Percentiles rank a stretch among this genome's conserved stretches.
These are phyloP conservation scores for Phytophthora pistaciae DNA, from an alignment of 352 stramenopile genomes.

Conservation along the genomic window DNA sequence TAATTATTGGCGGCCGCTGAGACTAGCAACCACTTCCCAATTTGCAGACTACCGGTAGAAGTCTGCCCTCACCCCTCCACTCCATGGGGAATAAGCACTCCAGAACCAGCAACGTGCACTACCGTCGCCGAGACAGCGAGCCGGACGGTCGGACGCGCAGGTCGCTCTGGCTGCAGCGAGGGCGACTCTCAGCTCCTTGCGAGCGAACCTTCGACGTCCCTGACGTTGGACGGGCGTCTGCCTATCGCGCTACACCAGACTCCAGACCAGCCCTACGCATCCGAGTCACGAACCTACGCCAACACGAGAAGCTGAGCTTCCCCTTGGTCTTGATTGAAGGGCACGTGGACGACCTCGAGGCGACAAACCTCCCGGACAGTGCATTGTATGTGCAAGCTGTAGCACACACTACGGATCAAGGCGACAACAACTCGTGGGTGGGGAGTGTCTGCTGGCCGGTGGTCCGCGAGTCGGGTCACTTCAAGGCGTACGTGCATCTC, in stretches of 20 bases:
- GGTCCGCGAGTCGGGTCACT: conserved; percentile 21
- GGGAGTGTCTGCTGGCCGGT: conserved; percentile 24
- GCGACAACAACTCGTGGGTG: conserved; percentile 12
- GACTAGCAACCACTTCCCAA: conserved; percentile 5
- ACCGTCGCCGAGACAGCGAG: not conserved
- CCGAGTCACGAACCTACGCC: conserved; percentile 13
- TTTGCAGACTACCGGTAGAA: not conserved
- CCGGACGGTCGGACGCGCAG: not conserved
- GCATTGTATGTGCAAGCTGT: conserved; percentile 15
- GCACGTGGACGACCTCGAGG: conserved; percentile 10
- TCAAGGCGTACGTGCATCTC: conserved; percentile 26
- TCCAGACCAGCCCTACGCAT: conserved; percentile 2
- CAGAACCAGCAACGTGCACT: not conserved
- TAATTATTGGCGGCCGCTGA: not conserved
- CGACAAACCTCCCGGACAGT: conserved; percentile 7
- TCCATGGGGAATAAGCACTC: conserved; percentile 14
- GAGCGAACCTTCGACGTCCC: not conserved
- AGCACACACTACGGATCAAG: not conserved
- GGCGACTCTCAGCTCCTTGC: not conserved
- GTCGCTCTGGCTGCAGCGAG: conserved; percentile 2
- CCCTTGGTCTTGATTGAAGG: conserved; percentile 18
- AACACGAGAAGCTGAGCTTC: conserved; percentile 16
- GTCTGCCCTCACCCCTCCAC: not conserved
- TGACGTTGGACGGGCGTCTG: not conserved
- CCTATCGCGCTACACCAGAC: not conserved